Evolutionary conservation across 1,284 basidiomycete species (phyloP).

Genomic region (Cryptococcus sp.): DNA sequence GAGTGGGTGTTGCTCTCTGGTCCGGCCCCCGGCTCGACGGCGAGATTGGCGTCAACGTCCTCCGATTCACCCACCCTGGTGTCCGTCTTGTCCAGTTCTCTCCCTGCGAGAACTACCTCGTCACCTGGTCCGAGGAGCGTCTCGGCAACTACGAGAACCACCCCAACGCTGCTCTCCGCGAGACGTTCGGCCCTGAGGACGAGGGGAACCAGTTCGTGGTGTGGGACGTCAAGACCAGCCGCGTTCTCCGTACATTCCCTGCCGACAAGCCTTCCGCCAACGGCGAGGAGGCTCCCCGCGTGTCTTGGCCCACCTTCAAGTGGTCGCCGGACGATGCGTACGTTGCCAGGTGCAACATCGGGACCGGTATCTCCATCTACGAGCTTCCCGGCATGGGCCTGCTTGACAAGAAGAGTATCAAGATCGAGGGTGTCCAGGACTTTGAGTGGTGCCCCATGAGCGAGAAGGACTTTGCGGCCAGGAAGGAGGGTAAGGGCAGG

Average conservation of each 20-base stretch:
- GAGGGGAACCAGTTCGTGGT: constrained; percentile 96
- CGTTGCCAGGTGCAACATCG: constrained; percentile 82
- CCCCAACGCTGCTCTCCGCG: constrained; percentile 54
- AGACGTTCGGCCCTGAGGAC: constrained; percentile 69
- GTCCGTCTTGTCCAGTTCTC: constrained; percentile 98
- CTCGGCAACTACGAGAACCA: constrained; percentile 83
- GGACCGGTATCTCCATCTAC: constrained; percentile 93
- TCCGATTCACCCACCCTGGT: constrained; percentile 88
- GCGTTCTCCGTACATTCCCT: constrained; percentile 90
- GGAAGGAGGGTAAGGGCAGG: constrained; percentile 57
- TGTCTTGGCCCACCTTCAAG: constrained; percentile 87
- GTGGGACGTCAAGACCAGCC: constrained; percentile 94
- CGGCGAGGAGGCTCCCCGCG: constrained; percentile 44
- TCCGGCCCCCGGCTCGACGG: constrained; percentile 61
- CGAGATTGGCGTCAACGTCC: constrained; percentile 44
- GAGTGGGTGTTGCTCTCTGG: constrained; percentile 94
- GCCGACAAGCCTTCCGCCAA: constrained; percentile 54
- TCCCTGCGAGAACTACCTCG: constrained; percentile 92
- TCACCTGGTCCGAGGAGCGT: constrained; percentile 96
- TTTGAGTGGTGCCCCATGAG: constrained; percentile 98
- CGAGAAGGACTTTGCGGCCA: constrained; percentile 77
- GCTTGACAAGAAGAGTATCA: constrained; percentile 94
- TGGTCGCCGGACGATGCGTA: constrained; percentile 98
- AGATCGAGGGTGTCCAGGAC: constrained; percentile 96
- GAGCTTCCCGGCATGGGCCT: constrained; percentile 92